Base-by-base conservation (phyloP, 1,139 yeast species). In the Sporopachydermia cereana region DNA sequence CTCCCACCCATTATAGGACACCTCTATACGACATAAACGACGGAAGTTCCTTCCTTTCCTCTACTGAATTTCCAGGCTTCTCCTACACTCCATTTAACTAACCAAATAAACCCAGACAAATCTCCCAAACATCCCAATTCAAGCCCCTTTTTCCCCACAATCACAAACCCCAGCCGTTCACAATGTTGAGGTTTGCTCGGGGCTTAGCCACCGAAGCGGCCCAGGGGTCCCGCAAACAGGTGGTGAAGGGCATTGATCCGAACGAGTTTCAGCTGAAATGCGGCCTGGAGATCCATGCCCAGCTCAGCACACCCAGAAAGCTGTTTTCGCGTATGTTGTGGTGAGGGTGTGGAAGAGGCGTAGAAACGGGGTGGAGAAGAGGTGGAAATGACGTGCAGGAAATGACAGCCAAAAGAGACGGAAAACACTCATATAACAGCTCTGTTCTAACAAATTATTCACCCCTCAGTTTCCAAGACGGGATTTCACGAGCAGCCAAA, bases 271-370 rank as follows among this genome's bases (percentile, higher is more conserved):
- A 66, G 47, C 67, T 89, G 53, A 84, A 80, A 57, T 84, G 96
- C 58, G 98, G 98, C 0, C 65, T 91, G 39, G 98, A 91, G 60
- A 84, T 91, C 41, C 98, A 91, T 58, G 84, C 96, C 1, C 98
- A 91, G 60, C 66, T 91, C 46, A 72, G 76, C 51, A 85, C 96
- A 0, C 61, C 65, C 41, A 68, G 74, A 49, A 91, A 91, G 59
- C 74, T 91, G 30, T 91, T 91, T 53, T 84, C 95, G 1, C 45
- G 60, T 59, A 45, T 34, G 57, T 43, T 7, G 29, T 14, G 7
- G 29, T 25, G 14, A 14, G 14, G 29, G n/a, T n/a, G 29, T 7
- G 29, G 29, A 25, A 25, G 29, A 25, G 14, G 29, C 12, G 14
- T 7, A 7, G 14, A 25, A 7, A 25, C 12, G 29, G 14, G 14